Conservation (phyloP, 345 rosid species). For the Boechera retrofracta region DNA sequence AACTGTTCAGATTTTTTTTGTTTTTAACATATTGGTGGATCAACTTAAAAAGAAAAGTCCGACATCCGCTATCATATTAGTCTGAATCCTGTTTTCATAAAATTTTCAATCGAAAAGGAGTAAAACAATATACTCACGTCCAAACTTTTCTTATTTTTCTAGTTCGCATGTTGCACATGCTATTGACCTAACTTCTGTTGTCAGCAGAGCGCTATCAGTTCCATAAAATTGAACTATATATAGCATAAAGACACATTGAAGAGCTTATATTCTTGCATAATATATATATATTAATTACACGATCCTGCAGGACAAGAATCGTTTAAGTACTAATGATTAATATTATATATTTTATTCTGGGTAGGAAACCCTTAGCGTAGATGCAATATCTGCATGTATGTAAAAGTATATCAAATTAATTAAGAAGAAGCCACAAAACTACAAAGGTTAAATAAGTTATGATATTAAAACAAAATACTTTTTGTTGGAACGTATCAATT, state of each 20-base stretch:
- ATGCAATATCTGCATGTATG: conserved; percentile 3
- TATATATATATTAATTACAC: background rate
- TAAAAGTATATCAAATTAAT: background rate
- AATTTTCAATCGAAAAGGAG: background rate
- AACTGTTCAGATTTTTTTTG: too few species aligned
- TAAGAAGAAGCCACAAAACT: background rate
- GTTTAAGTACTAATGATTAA: background rate
- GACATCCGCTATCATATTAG: background rate
- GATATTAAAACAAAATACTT: background rate
- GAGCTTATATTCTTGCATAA: background rate
- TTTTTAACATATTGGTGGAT: background rate
- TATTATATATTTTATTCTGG: background rate
- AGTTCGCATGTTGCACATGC: background rate
- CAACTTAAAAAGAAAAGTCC: too few species aligned
- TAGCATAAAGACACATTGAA: background rate
- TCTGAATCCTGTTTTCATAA: background rate
- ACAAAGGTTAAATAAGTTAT: background rate
- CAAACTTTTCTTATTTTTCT: background rate
- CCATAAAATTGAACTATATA: background rate
- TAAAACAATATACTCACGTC: conserved; percentile 6
- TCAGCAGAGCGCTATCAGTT: background rate
- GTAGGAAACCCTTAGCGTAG: background rate
- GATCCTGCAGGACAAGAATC: background rate
- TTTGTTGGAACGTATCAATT: conserved; percentile 30
- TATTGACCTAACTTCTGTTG: background rate